Base-by-base conservation (phyloP, 2,329 filamentous ascomycete species). In the Alternaria sp. region DNA sequence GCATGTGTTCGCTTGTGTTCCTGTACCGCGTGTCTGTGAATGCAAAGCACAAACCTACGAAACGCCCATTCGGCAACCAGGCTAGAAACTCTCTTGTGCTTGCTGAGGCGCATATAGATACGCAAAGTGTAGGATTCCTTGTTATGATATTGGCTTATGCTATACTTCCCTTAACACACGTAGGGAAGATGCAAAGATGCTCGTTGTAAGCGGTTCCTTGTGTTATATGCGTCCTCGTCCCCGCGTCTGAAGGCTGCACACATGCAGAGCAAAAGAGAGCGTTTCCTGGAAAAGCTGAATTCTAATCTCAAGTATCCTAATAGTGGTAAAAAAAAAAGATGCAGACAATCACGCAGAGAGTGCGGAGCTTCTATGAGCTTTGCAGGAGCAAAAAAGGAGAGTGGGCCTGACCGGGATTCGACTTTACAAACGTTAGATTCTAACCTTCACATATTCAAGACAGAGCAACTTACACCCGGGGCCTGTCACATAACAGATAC, bases 341-440 rank as follows among this genome's bases (percentile, higher is more conserved):
- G 13, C 12, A 9, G 19, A 46, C 0, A 25, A 46, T 12, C 4
- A 36, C 8, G 49, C 7, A 30, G 8, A 40, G 3, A 10, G 7
- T 36, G 5, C 36, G 9, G 4, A 40, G 15, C 13, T 40, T 17
- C 15, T 17, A 1, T 10, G n/a, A 0, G n/a, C 15, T 17, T 17
- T 40, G n/a, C 26, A 40, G 5, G 13, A 30, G 28, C 51, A 64
- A 61, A 61, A 63, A 61, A 46, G 57, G 52, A 40, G 43, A 55
- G 32, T 13, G 71, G 73, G 73, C 73, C 69, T 73, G 69, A 69
- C 73, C 73, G 73, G 73, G 73, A 76, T 70, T 78, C 72, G 76
- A 78, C 51, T 59, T 40, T 11, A 40, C n/a, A 40, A 40, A 40
- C 5, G 36, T 40, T 40, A 40, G 36, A 40, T 11, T 17, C 36